Percentiles rank a stretch among this genome's conserved stretches.
Evolutionary conservation across 768 basidiomycete species (phyloP).

Genomic region (Xanthoconium stramineum): DNA sequence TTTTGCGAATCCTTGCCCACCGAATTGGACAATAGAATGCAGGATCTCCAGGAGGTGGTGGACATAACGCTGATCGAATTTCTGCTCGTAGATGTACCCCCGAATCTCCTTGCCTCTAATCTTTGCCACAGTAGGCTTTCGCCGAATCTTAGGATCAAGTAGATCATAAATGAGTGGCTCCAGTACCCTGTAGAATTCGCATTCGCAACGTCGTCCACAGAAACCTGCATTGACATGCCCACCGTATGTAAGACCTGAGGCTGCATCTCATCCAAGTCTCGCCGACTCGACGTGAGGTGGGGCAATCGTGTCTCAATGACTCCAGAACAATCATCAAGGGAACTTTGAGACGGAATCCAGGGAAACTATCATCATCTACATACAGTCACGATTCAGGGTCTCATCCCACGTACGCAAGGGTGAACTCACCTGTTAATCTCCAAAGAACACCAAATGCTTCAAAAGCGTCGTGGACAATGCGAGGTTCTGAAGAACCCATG

Average conservation of each 20-base stretch:
- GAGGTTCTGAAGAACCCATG: constrained; percentile 54
- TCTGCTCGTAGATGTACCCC: constrained; percentile 63
- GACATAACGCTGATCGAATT: constrained; percentile 74
- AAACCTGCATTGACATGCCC: not conserved
- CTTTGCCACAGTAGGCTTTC: constrained; percentile 46
- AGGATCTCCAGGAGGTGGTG: constrained; percentile 76
- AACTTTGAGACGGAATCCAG: constrained; percentile 78
- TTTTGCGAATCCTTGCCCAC: constrained; percentile 84
- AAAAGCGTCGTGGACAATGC: constrained; percentile 54
- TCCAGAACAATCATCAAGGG: constrained; percentile 90
- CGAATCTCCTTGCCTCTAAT: constrained; percentile 65
- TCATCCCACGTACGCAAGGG: not conserved
- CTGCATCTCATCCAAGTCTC: constrained; percentile 98
- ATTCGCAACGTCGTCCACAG: not conserved
- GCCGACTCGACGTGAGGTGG: constrained; percentile 68
- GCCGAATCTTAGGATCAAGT: constrained; percentile 63
- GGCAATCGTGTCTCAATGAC: constrained; percentile 73
- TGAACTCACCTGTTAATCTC: constrained; percentile 71
- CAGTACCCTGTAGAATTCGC: constrained; percentile 57
- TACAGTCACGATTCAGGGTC: constrained; percentile 1
- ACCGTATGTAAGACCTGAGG: constrained; percentile 90
- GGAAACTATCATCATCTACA: constrained; percentile 74
- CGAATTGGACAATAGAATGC: constrained; percentile 76
- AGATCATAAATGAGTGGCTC: constrained; percentile 84
- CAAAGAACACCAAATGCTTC: constrained; percentile 93